Percentiles rank a stretch among this genome's conserved stretches.
phyloP scores from a whole-genome alignment of 257 asterid species.

The Schizonepeta tenuifolia region DNA sequence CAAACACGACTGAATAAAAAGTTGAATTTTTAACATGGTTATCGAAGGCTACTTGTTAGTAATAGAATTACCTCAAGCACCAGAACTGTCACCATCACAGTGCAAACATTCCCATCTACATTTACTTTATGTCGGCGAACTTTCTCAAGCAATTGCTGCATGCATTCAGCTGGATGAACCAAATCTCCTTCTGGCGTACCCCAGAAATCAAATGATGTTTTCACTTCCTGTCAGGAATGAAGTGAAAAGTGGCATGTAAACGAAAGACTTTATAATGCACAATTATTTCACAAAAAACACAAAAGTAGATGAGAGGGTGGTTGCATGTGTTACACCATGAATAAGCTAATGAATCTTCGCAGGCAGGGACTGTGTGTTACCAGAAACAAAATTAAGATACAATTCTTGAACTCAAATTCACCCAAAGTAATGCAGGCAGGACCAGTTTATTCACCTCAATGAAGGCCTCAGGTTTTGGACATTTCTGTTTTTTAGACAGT shows the following conservation, averaged over 20 bases:
- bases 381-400: not conserved
- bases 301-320: not conserved
- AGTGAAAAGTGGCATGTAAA: not conserved
- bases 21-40: not conserved
- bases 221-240: conserved; percentile 67
- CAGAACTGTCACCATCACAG: conserved; percentile 92
- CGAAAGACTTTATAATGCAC: not conserved
- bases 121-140: conserved; percentile 91
- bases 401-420: not conserved
- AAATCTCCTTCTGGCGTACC: conserved; percentile 86
- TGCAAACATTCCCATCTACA: conserved; percentile 95
- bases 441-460: conserved; percentile 52
- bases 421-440: conserved; percentile 14
- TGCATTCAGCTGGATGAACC: conserved; percentile 95
- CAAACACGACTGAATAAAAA: not conserved
- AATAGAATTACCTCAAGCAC: conserved; percentile 76
- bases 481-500: conserved; percentile 67
- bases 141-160: conserved; percentile 84
- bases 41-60: not conserved
- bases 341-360: not conserved
- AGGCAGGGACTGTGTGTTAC: not conserved
- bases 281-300: not conserved
- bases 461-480: conserved; percentile 72
- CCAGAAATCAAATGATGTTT: conserved; percentile 86
- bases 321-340: not conserved